A percentile compares a stretch with the other conserved stretches of the same genome.
These are phyloP conservation scores for Pichia phayaonensis DNA, from an alignment of 805 yeast species.

Conservation along the genomic window DNA sequence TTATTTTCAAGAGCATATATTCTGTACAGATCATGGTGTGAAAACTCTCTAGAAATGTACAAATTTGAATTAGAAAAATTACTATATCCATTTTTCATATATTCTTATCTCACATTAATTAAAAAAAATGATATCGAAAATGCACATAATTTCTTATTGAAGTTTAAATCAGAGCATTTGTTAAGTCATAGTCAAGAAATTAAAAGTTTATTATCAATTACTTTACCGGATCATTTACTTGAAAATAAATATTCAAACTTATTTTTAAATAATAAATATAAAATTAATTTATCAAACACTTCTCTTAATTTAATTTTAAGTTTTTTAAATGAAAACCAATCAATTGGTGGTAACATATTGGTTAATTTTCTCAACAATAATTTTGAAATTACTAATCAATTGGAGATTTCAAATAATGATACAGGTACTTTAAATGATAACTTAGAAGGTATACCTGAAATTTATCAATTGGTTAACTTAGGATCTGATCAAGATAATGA, in stretches of 20 bases:
- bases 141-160: constrained; percentile 71
- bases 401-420: constrained; percentile 38
- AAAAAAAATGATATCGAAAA: constrained; percentile 49
- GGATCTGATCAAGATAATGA: constrained; percentile 16
- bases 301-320: constrained; percentile 76
- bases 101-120: constrained; percentile 74
- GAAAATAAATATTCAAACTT: constrained; percentile 78
- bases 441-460: constrained; percentile 43
- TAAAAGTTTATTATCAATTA: constrained; percentile 61
- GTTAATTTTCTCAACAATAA: constrained; percentile 83
- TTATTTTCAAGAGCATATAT: constrained; percentile 74
- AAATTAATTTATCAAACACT: constrained; percentile 70
- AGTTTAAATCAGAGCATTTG: constrained; percentile 64
- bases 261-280: constrained; percentile 66
- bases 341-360: constrained; percentile 81
- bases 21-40: constrained; percentile 81
- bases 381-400: constrained; percentile 44
- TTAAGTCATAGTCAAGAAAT: constrained; percentile 75
- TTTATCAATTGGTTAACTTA: constrained; percentile 29
- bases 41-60: constrained; percentile 83
- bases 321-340: constrained; percentile 86
- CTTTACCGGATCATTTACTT: constrained; percentile 70
- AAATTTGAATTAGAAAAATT: constrained; percentile 79
- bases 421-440: constrained; percentile 31
- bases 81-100: constrained; percentile 88